These are phyloP conservation scores for Diospyros lotus DNA, from an alignment of 148 eudicot genomes.

Conservation along the genomic window DNA sequence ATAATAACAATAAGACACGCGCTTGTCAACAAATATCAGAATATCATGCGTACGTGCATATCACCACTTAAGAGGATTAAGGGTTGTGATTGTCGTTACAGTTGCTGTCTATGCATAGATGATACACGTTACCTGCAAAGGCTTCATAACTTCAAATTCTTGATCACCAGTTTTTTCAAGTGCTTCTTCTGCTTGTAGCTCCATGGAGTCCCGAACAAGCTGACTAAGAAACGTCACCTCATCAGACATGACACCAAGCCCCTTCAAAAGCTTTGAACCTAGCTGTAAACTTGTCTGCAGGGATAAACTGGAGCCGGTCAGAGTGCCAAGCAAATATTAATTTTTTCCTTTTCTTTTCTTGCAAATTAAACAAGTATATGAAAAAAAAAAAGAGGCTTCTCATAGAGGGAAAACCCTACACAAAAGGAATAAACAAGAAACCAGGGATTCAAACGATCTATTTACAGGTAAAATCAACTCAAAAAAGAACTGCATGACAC, in stretches of 20 bases:
- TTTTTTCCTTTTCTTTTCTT: too few species aligned
- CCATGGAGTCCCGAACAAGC: conserved; percentile 82
- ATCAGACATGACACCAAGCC: conserved; percentile 93
- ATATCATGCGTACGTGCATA: too few species aligned
- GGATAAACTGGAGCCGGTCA: conserved; percentile 12
- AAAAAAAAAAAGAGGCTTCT: too few species aligned
- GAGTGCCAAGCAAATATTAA: too few species aligned
- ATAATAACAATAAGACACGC: too few species aligned
- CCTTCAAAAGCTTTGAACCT: conserved; percentile 89
- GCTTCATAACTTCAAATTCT: conserved; percentile 54
- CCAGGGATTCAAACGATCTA: too few species aligned
- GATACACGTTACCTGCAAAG: conserved; percentile 60
- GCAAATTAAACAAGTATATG: too few species aligned
- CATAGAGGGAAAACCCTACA: too few species aligned
- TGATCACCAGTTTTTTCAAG: conserved; percentile 36
- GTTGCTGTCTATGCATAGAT: neutral
- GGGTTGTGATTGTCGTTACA: neutral
- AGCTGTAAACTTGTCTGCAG: conserved; percentile 94
- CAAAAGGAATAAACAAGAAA: too few species aligned
- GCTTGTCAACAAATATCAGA: too few species aligned
- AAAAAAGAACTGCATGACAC: too few species aligned
- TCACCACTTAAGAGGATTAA: neutral
- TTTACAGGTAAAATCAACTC: too few species aligned
- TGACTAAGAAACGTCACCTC: conserved; percentile 79
- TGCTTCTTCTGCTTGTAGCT: conserved; percentile 71